A percentile compares a stretch with the other conserved stretches of the same genome.
Conservation (phyloP, 192 early-diverging fungal species). For the Backusella sp. region DNA sequence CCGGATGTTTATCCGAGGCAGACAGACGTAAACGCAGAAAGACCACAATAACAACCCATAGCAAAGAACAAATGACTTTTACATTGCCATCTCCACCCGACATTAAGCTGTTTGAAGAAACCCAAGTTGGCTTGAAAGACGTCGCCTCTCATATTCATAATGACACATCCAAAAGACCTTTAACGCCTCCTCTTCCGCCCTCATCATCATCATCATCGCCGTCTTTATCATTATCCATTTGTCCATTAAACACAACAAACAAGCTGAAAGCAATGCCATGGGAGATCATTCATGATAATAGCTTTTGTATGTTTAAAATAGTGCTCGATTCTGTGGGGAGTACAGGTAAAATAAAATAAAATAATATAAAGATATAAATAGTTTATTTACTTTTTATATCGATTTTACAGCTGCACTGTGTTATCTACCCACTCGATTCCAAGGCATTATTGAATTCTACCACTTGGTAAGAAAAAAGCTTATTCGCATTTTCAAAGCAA, state of each 20-base stretch:
- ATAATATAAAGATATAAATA: not conserved
- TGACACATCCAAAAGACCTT: not conserved
- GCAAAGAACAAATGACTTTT: not conserved
- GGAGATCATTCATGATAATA: conserved; percentile 9
- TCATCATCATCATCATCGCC: not conserved
- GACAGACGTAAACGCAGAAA: conserved; percentile 18
- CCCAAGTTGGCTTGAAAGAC: not conserved
- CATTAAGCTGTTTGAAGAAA: not conserved
- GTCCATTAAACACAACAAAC: not conserved
- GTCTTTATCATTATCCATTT: not conserved
- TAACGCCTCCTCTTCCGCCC: not conserved
- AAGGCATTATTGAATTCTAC: conserved; percentile 17
- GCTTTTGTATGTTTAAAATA: conserved; percentile 17
- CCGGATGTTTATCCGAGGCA: not conserved
- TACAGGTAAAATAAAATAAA: not conserved
- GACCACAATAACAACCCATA: not conserved
- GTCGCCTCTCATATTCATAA: not conserved
- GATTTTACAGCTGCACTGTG: conserved; percentile 16
- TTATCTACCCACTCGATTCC: conserved; percentile 17
- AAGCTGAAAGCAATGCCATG: not conserved
- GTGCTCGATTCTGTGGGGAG: conserved; percentile 12
- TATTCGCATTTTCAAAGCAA: not conserved
- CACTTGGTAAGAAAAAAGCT: conserved; percentile 4
- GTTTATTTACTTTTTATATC: not conserved
- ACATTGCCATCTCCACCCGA: conserved; percentile 6